A percentile compares a stretch with the other conserved stretches of the same genome.
Evolutionary conservation across 148 eudicot species (phyloP).

Genomic region (Chenopodium quinoa): DNA sequence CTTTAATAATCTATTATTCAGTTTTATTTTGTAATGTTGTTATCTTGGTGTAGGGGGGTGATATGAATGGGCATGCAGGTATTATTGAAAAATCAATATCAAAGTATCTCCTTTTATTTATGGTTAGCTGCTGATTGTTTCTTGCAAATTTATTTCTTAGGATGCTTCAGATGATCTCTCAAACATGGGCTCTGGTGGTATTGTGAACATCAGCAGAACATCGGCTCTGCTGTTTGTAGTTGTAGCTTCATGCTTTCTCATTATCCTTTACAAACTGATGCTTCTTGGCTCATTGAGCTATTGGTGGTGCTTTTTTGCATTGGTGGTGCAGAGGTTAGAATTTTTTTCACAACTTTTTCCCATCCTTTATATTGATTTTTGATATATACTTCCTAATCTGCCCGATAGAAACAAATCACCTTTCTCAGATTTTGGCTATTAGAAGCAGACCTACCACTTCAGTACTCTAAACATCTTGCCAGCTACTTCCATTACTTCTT

Average conservation of each 20-base stretch:
- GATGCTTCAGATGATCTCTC: constrained; percentile 57
- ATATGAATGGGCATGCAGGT: background rate
- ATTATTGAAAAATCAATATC: background rate
- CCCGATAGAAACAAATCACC: background rate
- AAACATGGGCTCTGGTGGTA: constrained; percentile 41
- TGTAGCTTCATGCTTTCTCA: constrained; percentile 76
- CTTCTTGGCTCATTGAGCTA: constrained; percentile 66
- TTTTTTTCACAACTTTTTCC: background rate
- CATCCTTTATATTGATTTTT: background rate
- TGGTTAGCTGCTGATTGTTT: constrained; percentile 10
- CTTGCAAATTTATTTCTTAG: constrained; percentile 33
- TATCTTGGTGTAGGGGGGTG: constrained; percentile 8
- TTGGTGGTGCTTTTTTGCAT: constrained; percentile 86
- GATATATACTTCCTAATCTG: background rate
- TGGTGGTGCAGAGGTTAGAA: constrained; percentile 80
- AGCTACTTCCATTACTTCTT: constrained; percentile 3
- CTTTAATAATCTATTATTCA: background rate
- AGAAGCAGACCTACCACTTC: background rate
- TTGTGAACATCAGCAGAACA: constrained; percentile 56
- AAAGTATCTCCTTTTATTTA: background rate
- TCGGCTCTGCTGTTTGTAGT: constrained; percentile 72
- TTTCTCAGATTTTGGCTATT: background rate
- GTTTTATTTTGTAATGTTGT: background rate
- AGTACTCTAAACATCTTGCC: background rate
- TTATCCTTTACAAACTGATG: constrained; percentile 65